Base-by-base conservation (phyloP, 306 rosid genomes). In the Trifolium pratense region DNA sequence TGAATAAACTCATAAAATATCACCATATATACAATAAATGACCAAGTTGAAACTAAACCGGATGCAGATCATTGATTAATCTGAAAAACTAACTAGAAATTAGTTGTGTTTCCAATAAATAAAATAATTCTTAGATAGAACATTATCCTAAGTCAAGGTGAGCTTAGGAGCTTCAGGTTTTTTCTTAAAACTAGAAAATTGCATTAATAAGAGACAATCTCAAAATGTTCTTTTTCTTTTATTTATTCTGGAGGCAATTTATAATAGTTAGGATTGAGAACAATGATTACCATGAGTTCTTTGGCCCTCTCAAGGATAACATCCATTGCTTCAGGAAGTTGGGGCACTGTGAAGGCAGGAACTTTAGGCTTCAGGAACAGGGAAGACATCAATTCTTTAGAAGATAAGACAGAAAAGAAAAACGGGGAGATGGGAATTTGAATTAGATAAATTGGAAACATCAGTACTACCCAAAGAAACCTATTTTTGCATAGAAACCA, bases 301-400 rank as follows among this genome's bases (percentile, higher is more conserved):
- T 20, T 61, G 43, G 93, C 97, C 79, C 73, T 86, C 71, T 85
- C 83, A 74, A 75, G 76, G 75, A 90, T 85, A 56, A 80, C 91
- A 75, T 80, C 86, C 97, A 90, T 88, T 72, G 97, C 97, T 81
- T 90, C 97, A 29, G 87, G 65, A 84, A 83, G 90, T 76, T 90
- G 97, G 18, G 87, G 83, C 66, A 87, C 91, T 39, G 88, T 79
- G 86, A 88, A 90, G 52, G 97, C 91, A 64, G 97, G 97, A 76
- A 88, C 81, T 80, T 72, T 80, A 82, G 89, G 97, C 97, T 90
- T 86, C 87, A 85, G 66, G 73, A 73, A 73, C 71, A 83, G 71
- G 80, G 77, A 86, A 75, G 78, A 84, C 66, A 83, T 77, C 77
- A 81, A 83, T 67, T 85, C 75, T 83, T 84, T 81, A 87, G 84